A percentile compares a stretch with the other conserved stretches of the same genome.
Evolutionary conservation across 306 rosid genomes (phyloP).

Genomic region (Acacia crassicarpa): DNA sequence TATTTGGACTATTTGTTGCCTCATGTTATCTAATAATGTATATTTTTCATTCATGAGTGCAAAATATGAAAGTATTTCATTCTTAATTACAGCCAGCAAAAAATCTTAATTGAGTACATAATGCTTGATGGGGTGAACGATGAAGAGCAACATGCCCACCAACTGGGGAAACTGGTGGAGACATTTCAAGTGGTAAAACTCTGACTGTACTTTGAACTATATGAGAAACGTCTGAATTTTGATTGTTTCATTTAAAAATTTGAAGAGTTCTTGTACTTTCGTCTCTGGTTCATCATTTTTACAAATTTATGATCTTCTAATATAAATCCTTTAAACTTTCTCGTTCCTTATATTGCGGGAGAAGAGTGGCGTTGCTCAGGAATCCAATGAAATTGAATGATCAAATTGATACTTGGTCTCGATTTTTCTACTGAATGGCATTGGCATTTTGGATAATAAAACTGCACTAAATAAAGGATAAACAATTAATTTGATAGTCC

Average conservation of each 20-base stretch:
- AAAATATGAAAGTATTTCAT: slow-evolving; percentile 16
- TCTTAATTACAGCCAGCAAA: slow-evolving; percentile 64
- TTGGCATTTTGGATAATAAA: not conserved
- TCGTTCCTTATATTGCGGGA: too few species aligned
- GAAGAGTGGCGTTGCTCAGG: too few species aligned
- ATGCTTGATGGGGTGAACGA: slow-evolving; percentile 97
- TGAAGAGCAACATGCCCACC: slow-evolving; percentile 91
- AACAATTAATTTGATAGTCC: not conserved
- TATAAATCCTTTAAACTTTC: too few species aligned
- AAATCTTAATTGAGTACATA: slow-evolving; percentile 92
- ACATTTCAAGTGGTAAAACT: slow-evolving; percentile 84
- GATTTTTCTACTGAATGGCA: too few species aligned
- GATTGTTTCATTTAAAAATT: slow-evolving; percentile 11
- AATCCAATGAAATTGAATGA: too few species aligned
- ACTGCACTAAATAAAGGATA: not conserved
- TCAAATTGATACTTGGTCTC: too few species aligned
- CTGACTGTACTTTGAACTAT: slow-evolving; percentile 22
- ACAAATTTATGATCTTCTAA: too few species aligned
- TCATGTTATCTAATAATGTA: not conserved
- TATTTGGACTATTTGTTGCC: not conserved
- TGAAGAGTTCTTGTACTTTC: not conserved
- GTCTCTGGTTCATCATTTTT: too few species aligned
- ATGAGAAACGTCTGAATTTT: not conserved
- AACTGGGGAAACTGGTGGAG: slow-evolving; percentile 74
- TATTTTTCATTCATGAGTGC: slow-evolving; percentile 9